Base-by-base conservation (phyloP, 805 yeast genomes). In the Saccharomycopsis amapae region DNA sequence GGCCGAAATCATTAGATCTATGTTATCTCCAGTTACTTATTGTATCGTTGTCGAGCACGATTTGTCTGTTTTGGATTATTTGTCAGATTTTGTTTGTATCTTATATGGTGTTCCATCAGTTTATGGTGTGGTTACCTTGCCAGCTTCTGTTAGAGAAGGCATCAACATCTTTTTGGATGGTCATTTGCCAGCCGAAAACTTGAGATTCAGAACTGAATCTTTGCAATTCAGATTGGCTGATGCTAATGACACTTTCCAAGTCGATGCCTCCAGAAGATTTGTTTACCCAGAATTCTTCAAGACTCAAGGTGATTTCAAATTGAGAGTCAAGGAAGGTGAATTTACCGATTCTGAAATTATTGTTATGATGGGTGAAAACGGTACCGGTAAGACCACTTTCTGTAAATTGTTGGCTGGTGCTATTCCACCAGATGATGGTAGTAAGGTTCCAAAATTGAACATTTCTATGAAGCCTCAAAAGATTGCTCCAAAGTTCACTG, bases 281-380 rank as follows among this genome's bases (percentile, higher is more conserved):
- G 62, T 68, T 30, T 93, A 93, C 62, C 96, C 96, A 48, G 56
- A 71, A 25, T 82, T 93, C 95, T 61, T 65, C 46, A 89, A 87
- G 75, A 88, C 97, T 37, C 90, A 89, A 72, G 98, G 98, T 62
- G 97, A 89, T 66, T 93, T 93, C 84, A 79, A 78, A 61, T 74
- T 93, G 63, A 71, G 67, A 48, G 82, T 93, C 50, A 83, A 85
- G 60, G 61, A 76, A 38, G 99, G 99, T 69, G 89, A 83, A 49
- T 93, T 90, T 69, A 81, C 95, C 46, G 95, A 93, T 65, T 85
- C 96, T 36, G 98, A 93, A 72, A 93, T 93, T 58, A 75, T 93
- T 59, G 98, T 93, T 48, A 86, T 93, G 96, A 90, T 93, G 95
- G 99, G 99, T 64, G 98, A 93, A 71, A 93, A 93, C 66, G 99